Evolutionary conservation across 129 eudicot species (phyloP), one percentile per base, ranked within the genome.

Genomic region (Flaveria robusta): DNA sequence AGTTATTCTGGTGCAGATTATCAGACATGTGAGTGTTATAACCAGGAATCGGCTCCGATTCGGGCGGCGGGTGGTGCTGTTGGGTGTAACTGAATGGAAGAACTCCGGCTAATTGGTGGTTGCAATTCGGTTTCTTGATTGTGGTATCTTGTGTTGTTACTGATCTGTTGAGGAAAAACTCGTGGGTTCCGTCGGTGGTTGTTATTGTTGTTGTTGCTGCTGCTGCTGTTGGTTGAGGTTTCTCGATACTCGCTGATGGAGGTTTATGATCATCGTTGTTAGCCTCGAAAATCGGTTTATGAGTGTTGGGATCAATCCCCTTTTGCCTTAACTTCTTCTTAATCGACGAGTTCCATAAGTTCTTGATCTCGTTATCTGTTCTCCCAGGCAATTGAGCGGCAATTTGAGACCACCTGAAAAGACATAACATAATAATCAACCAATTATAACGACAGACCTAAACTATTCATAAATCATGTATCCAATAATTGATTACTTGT

Each of bases 271-370:
- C 74, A 14, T 72, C 81, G 0, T 73, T 34, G 5, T 34, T 81
- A 12, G 68, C 69, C 56, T 91, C 88, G 2, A 91, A 86, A 2
- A 90, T 47, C 0, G 89, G 93, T 75, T 88, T 86, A 76, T 88
- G 93, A 3, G 97, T 91, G 77, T 84, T 91, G 4, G 93, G 97
- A 74, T 91, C 93, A 71, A 91, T 88, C 34, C 93, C 93, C 22
- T 72, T 88, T 78, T 86, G 97, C 80, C 83, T 88, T 2, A 91
- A 85, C 58, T 91, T 88, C 78, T 91, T 91, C 88, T 91, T 91
- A 37, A 91, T 79, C 22, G 93, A 88, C 9, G 97, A 88, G 52
- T 90, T 90, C 96, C 96, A 90, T 9, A 90, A 78, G 58, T 90
- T 90, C 3, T 24, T 24, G 10, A 62, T 62, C 20, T 62, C 67